phyloP scores from a whole-genome alignment of 768 basidiomycete species.

The Hericium erinaceus region DNA sequence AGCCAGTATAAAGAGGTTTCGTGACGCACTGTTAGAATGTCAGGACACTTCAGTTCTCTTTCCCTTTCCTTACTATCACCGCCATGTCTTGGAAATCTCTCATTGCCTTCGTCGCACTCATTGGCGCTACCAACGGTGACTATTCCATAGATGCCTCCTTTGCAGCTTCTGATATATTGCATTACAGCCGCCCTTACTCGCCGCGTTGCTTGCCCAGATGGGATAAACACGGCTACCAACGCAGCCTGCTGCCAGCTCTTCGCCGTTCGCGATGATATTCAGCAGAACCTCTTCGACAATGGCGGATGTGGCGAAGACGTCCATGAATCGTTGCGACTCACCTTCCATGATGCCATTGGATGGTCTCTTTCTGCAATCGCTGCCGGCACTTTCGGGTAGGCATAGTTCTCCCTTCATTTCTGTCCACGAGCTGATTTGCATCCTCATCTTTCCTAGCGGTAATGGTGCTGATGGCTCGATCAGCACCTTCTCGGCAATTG shows the following conservation, averaged over 20 bases:
- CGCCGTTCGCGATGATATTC: slow-evolving; percentile 23
- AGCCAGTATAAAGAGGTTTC: background rate
- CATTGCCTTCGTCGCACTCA: slow-evolving; percentile 10
- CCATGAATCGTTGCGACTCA: slow-evolving; percentile 20
- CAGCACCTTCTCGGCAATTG: slow-evolving; percentile 6
- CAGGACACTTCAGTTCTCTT: background rate
- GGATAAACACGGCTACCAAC: slow-evolving; percentile 20
- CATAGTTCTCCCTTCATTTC: background rate
- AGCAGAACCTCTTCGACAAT: slow-evolving; percentile 20
- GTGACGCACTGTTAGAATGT: background rate
- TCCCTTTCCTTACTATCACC: background rate
- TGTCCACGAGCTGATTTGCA: background rate
- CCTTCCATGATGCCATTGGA: slow-evolving; percentile 20
- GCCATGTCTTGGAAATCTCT: slow-evolving; percentile 18
- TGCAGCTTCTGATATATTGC: background rate
- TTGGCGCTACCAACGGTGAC: slow-evolving; percentile 12
- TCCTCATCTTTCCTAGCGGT: slow-evolving; percentile 10
- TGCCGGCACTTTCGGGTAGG: slow-evolving; percentile 3
- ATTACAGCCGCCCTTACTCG: slow-evolving; percentile 14
- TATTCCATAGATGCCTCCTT: background rate
- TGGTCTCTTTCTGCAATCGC: slow-evolving; percentile 8
- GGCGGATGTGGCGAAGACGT: slow-evolving; percentile 24
- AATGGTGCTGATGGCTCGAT: slow-evolving; percentile 20
- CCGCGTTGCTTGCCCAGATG: slow-evolving; percentile 23
- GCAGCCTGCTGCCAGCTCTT: slow-evolving; percentile 24